These are phyloP conservation scores for Melaleuca alternifolia DNA, from an alignment of 345 rosid species.

Conservation along the genomic window DNA sequence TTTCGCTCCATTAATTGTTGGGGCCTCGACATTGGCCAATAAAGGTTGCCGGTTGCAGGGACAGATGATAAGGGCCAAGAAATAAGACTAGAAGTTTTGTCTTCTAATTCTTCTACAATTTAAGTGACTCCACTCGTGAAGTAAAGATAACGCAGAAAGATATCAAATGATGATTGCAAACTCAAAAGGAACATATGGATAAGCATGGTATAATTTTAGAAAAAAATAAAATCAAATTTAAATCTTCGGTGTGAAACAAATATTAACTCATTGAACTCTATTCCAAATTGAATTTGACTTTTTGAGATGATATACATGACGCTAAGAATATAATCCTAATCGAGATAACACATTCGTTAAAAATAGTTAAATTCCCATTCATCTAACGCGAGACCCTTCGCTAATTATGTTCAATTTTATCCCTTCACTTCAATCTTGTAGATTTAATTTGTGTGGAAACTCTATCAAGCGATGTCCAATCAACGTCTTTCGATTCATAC, in stretches of 20 bases:
- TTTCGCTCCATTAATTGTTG: neutral
- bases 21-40: rapidly evolving
- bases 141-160: neutral
- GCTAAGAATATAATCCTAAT: neutral
- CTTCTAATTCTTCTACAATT: neutral
- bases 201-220: neutral
- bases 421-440: neutral
- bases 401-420: neutral
- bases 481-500: neutral
- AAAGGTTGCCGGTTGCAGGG: neutral
- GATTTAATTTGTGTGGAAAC: neutral
- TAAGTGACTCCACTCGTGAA: neutral
- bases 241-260: neutral
- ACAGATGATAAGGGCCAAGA: rapidly evolving
- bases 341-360: neutral
- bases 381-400: neutral
- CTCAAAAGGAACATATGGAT: neutral
- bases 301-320: neutral
- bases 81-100: neutral
- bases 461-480: neutral
- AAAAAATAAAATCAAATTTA: neutral
- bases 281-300: neutral
- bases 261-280: neutral
- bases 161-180: neutral
- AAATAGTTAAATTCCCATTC: neutral